Evolutionary conservation across 2,329 filamentous ascomycete species (phyloP).

Genomic region (Penicillium janthinellum): DNA sequence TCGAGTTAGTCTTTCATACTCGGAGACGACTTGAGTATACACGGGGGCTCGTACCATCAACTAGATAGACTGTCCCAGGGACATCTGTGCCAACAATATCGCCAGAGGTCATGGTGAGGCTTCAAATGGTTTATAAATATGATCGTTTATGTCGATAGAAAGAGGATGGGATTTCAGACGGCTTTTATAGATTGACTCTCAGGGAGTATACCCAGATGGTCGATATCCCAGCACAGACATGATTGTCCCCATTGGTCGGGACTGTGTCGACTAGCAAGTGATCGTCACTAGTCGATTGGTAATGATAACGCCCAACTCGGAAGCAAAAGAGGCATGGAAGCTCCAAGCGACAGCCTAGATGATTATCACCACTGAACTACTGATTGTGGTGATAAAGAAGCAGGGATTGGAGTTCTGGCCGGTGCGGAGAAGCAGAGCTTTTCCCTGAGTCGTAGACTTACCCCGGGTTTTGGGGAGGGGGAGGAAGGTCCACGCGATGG

Average conservation of each 20-base stretch:
- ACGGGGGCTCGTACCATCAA: constrained; percentile 26
- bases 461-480: constrained; percentile 7
- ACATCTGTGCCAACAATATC: constrained; percentile 31
- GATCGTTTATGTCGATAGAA: not conserved
- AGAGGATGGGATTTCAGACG: not conserved
- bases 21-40: not conserved
- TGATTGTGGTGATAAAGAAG: not conserved
- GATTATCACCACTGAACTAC: not conserved
- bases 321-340: constrained; percentile 17
- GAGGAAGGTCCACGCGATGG: constrained; percentile 24
- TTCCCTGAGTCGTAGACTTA: not conserved
- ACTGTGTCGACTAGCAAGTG: constrained; percentile 6
- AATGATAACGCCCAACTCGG: constrained; percentile 10
- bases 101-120: constrained; percentile 17
- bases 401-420: not conserved
- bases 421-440: constrained; percentile 10
- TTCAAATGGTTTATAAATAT: not conserved
- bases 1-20: not conserved
- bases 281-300: not conserved
- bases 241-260: constrained; percentile 7
- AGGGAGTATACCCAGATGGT: not conserved
- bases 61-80: constrained; percentile 38
- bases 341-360: constrained; percentile 19
- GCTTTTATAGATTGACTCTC: not conserved
- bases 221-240: not conserved